phyloP scores from a whole-genome alignment of 345 rosid species.

The Brassica nigra region DNA sequence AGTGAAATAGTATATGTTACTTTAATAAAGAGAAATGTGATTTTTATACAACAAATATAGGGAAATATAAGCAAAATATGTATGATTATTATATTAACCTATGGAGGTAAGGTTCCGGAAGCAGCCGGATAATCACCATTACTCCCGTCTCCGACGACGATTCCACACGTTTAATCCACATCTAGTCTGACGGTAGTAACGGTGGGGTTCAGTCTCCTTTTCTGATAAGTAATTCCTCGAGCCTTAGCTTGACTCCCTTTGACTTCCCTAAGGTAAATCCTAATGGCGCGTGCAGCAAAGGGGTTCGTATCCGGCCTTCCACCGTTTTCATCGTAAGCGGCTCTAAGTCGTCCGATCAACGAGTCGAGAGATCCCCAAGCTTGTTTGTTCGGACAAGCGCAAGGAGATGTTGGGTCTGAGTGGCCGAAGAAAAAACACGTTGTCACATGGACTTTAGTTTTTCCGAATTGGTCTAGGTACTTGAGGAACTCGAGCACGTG shows the following conservation, averaged over 20 bases:
- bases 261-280: slow-evolving; percentile 66
- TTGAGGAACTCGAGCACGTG: slow-evolving; percentile 73
- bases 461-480: slow-evolving; percentile 71
- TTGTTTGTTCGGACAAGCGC: slow-evolving; percentile 65
- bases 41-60: neutral
- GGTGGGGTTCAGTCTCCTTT: slow-evolving; percentile 62
- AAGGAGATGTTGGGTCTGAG: slow-evolving; percentile 61
- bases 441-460: slow-evolving; percentile 63
- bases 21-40: neutral
- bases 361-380: slow-evolving; percentile 84
- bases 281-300: slow-evolving; percentile 63
- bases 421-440: slow-evolving; percentile 63
- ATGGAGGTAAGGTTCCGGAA: slow-evolving; percentile 2
- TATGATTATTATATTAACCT: neutral
- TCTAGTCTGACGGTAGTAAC: slow-evolving; percentile 35
- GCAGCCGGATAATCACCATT: slow-evolving; percentile 17
- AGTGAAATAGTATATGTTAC: neutral
- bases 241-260: slow-evolving; percentile 72
- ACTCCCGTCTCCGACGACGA: slow-evolving; percentile 12
- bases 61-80: neutral
- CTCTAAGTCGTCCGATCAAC: slow-evolving; percentile 72
- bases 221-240: slow-evolving; percentile 68
- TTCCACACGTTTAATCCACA: slow-evolving; percentile 10
- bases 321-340: slow-evolving; percentile 69
- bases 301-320: slow-evolving; percentile 62